Base-by-base conservation (phyloP, 1,284 basidiomycete species). In the Pascua sp. region DNA sequence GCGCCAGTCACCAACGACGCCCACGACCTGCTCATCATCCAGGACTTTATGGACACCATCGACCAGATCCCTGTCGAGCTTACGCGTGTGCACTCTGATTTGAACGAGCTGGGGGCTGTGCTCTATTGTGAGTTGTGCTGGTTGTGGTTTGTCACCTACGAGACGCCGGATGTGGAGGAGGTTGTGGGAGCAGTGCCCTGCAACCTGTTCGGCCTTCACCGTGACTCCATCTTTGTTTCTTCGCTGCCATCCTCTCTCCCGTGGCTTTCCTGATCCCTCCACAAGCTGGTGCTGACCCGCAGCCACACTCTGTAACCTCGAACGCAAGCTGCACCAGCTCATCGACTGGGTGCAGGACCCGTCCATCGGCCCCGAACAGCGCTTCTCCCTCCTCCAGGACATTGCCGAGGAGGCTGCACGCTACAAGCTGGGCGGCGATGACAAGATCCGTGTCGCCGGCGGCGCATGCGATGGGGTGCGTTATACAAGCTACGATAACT, bases 21-120 rank as follows among this genome's bases (percentile, higher is more conserved):
- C 10, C 69, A 76, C 53, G 77, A 79, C 61, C 64, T 79, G 51
- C 68, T 77, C 16, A 62, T 76, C 59, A 72, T 93, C 67, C 81
- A 85, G 57, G 91, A 93, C 76, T 88, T 92, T 78, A 86, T 88
- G 42, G 92, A 98, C 77, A 88, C 89, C 36, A 87, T 98, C 75
- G 94, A 97, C 78, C 85, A 93, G 32, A 85, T 98, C 55, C 95
- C 95, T 49, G 83, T 90, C 62, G 93, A 97, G 78, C 86, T 98
- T 73, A 97, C 95, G 11, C 86, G 92, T 73, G 88, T 87, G 74
- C 91, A 97, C 76, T 90, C 88, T 24, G 95, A 98, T 81, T 84
- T 99, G 50, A 90, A 93, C 66, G 95, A 98, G 79, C 88, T 98
- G 72, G 96, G 98, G 76, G 95, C 96, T 50, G 96, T 98, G 46